phyloP scores from a whole-genome alignment of 345 rosid species.

The Brassica juncea region DNA sequence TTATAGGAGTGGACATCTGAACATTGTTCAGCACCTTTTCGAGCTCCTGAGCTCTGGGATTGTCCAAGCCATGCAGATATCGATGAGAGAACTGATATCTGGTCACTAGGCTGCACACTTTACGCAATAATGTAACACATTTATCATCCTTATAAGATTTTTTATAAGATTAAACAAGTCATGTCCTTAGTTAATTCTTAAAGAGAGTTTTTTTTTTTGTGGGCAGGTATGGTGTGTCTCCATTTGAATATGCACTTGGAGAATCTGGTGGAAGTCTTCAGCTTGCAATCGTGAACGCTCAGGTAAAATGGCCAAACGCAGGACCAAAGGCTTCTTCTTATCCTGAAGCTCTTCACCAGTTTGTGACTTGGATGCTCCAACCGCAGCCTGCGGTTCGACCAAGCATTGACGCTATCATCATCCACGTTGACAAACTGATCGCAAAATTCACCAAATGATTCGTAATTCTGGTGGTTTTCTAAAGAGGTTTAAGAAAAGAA shows the following conservation, averaged over 20 bases:
- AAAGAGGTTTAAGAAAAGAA: neutral
- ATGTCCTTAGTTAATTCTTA: neutral
- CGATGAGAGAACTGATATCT: constrained; percentile 96
- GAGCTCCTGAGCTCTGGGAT: constrained; percentile 99
- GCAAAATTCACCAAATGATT: constrained; percentile 62
- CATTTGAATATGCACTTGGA: constrained; percentile 96
- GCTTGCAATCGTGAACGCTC: constrained; percentile 83
- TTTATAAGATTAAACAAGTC: neutral
- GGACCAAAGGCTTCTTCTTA: constrained; percentile 69
- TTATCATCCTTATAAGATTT: neutral
- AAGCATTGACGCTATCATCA: constrained; percentile 72
- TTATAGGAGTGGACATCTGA: constrained; percentile 94
- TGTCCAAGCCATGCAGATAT: constrained; percentile 94
- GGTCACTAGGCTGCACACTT: constrained; percentile 98
- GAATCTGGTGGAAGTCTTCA: constrained; percentile 99
- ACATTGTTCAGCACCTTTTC: constrained; percentile 96
- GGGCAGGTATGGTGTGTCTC: constrained; percentile 85
- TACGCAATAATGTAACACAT: constrained; percentile 85
- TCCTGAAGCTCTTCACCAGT: constrained; percentile 92
- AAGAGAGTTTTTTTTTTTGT: neutral
- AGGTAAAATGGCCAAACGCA: constrained; percentile 85
- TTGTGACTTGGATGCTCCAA: constrained; percentile 98
- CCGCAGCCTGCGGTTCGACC: constrained; percentile 89
- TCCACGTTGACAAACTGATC: constrained; percentile 92
- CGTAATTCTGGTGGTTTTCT: constrained; percentile 3